Percentiles rank a stretch among this genome's conserved stretches.
Evolutionary conservation across 2,329 filamentous ascomycete genomes (phyloP).

Genomic region (Ophiostoma piceae): DNA sequence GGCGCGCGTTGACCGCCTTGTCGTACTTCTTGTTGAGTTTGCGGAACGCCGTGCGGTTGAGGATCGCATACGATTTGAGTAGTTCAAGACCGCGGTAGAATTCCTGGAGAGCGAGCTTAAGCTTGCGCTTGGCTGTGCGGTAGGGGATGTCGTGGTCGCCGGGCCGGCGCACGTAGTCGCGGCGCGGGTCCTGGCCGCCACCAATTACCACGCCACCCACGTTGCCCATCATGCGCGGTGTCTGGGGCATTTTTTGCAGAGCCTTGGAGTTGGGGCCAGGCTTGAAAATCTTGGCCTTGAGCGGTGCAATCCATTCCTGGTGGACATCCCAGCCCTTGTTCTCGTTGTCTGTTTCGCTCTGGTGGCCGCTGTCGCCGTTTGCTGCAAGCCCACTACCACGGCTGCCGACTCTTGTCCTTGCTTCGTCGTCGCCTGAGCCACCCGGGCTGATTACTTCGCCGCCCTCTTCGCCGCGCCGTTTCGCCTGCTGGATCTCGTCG

Average conservation of each 20-base stretch:
- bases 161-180: constrained; percentile 49
- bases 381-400: constrained; percentile 5
- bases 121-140: constrained; percentile 78
- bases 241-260: constrained; percentile 49
- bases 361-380: constrained; percentile 25
- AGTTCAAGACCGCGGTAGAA: constrained; percentile 89
- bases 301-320: constrained; percentile 46
- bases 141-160: constrained; percentile 66
- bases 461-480: constrained; percentile 29
- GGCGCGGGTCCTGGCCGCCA: constrained; percentile 32
- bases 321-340: constrained; percentile 24
- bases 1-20: constrained; percentile 76
- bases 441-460: constrained; percentile 29
- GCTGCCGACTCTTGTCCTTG: background rate
- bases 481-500: constrained; percentile 57
- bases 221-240: constrained; percentile 40
- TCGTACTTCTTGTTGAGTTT: constrained; percentile 99
- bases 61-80: constrained; percentile 80
- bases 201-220: constrained; percentile 18
- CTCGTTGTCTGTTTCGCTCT: constrained; percentile 30
- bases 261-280: constrained; percentile 58
- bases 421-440: constrained; percentile 18
- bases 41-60: constrained; percentile 89
- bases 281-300: constrained; percentile 50
- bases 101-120: constrained; percentile 86